Base-by-base conservation (phyloP, 1,284 basidiomycete species). In the Moniliophthora roreri region DNA sequence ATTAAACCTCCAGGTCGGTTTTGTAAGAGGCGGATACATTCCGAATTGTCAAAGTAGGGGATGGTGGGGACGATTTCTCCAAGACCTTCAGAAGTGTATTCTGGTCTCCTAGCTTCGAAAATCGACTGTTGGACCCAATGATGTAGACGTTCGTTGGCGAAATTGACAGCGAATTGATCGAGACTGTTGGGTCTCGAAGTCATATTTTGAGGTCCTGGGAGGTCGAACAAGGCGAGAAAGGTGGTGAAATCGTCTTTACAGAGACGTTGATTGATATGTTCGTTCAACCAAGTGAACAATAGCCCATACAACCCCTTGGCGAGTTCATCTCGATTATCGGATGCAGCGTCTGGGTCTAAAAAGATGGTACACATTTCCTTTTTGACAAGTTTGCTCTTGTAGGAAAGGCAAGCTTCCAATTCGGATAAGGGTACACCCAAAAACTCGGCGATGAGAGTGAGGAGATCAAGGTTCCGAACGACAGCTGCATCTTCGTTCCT, bases 361-460 rank as follows among this genome's bases (percentile, higher is more conserved):
- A 99, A 96, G 24, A 98, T 88, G 0, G 95, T 98, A 71, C 94
- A 98, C 15, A 97, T 79, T 71, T 98, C 95, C 72, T 91, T 95
- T 66, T 93, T 90, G 63, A 98, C 86, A 54, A 98, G 75, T 68
- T 92, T 90, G 5, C 94, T 95, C 74, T 90, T 93, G 81, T 95
- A 95, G 0, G 93, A 92, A 46, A 99, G 78, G 0, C 92, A 81
- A n/a, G 81, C 80, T 66, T 95, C 93, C 18, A 99, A 80, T 0
- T 84, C 84, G 16, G 82, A 71, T 1, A 89, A 69, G 32, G 85
- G 79, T 10, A 98, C 85, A 37, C 96, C 96, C 11, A 99, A 78
- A 69, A 98, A 98, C 52, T 95, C 93, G 13, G 95, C 87, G 9
- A 95, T 92, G 34, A 91, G 83, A 34, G 82, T 79, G 16, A 97